phyloP scores from a whole-genome alignment of 352 stramenopile genomes.

The Ochromonadaceae sp. region DNA sequence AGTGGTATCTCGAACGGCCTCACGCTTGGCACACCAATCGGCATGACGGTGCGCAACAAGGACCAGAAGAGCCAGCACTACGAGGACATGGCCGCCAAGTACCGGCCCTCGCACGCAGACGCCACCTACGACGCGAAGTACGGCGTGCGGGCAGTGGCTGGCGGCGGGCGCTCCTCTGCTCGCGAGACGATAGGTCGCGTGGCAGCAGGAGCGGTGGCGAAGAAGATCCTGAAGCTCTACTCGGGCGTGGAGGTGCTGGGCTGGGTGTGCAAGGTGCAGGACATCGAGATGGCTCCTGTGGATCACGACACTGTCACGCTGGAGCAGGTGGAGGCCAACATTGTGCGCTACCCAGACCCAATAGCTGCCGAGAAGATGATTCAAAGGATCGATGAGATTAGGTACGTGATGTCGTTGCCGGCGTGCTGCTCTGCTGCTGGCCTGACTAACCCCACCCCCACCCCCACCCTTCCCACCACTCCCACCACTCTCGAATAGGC shows the following conservation, averaged over 20 bases:
- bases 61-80: slow-evolving; percentile 85
- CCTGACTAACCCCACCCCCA: background rate
- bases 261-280: slow-evolving; percentile 60
- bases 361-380: slow-evolving; percentile 82
- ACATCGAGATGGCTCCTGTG: slow-evolving; percentile 42
- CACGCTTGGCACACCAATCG: slow-evolving; percentile 89
- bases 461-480: background rate
- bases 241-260: slow-evolving; percentile 57
- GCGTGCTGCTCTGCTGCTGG: background rate
- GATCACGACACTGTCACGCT: slow-evolving; percentile 64
- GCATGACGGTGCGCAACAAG: slow-evolving; percentile 90
- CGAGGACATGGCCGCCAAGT: slow-evolving; percentile 82
- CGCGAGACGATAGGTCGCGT: slow-evolving; percentile 96
- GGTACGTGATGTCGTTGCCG: slow-evolving; percentile 21
- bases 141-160: slow-evolving; percentile 84
- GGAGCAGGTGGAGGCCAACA: slow-evolving; percentile 82
- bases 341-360: slow-evolving; percentile 84
- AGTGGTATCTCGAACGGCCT: slow-evolving; percentile 75
- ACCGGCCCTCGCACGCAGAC: slow-evolving; percentile 75
- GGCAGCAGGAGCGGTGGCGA: slow-evolving; percentile 81
- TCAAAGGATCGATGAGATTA: slow-evolving; percentile 78
- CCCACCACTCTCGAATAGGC: background rate
- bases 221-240: slow-evolving; percentile 72
- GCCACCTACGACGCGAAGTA: slow-evolving; percentile 99
- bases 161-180: slow-evolving; percentile 81